Percentiles rank a stretch among this genome's conserved stretches.
These are phyloP conservation scores for Akanthomyces uredinophilus DNA, from an alignment of 2,329 filamentous ascomycete genomes.

Conservation along the genomic window DNA sequence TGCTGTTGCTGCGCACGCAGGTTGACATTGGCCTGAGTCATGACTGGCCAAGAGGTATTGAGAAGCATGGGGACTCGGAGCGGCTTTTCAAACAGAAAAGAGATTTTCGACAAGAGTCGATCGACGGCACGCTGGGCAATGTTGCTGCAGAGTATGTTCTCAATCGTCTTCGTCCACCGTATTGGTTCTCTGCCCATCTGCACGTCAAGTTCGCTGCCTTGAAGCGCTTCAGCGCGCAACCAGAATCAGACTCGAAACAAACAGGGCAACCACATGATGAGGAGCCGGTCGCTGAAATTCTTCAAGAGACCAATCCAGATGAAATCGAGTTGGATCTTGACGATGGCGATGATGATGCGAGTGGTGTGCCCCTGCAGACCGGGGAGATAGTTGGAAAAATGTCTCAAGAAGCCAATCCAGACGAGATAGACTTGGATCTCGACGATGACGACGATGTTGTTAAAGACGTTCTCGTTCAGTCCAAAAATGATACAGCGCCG, in stretches of 20 bases:
- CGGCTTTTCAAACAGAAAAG: conserved; percentile 68
- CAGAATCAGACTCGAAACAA: neutral
- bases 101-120: conserved; percentile 70
- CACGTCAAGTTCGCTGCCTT: conserved; percentile 81
- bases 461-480: conserved; percentile 14
- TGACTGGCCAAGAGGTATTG: conserved; percentile 87
- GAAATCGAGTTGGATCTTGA: conserved; percentile 67
- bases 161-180: conserved; percentile 71
- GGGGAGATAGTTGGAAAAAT: conserved; percentile 7
- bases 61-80: conserved; percentile 66
- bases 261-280: neutral
- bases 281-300: neutral
- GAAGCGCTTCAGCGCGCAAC: conserved; percentile 47
- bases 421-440: conserved; percentile 67
- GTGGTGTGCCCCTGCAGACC: conserved; percentile 17
- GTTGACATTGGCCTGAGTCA: conserved; percentile 90
- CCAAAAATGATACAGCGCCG: conserved; percentile 18
- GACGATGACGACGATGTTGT: conserved; percentile 40
- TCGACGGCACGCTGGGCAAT: conserved; percentile 70
- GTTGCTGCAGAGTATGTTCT: conserved; percentile 74
- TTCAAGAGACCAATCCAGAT: conserved; percentile 49
- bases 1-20: conserved; percentile 78
- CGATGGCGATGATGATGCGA: conserved; percentile 33
- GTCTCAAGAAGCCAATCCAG: conserved; percentile 44
- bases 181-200: conserved; percentile 93